Conservation (phyloP, 2,329 filamentous ascomycete genomes). For the Parafenestella ontariensis region DNA sequence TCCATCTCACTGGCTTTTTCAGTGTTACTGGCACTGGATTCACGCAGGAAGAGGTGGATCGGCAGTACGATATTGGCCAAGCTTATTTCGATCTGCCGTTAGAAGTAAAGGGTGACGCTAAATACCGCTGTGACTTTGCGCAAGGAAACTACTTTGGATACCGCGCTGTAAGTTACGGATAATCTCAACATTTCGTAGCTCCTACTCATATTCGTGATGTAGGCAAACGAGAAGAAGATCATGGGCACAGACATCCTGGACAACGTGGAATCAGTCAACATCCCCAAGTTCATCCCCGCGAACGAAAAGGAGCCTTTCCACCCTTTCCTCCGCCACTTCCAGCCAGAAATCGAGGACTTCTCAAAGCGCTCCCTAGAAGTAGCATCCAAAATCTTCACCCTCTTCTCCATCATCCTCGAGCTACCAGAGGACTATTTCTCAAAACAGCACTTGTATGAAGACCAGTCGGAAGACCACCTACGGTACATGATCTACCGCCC, state of each 20-base stretch:
- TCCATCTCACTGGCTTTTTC: constrained; percentile 42
- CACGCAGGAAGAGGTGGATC: constrained; percentile 37
- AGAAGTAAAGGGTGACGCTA: constrained; percentile 36
- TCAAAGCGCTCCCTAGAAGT: constrained; percentile 32
- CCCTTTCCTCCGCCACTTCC: constrained; percentile 34
- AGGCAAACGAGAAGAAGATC: constrained; percentile 40
- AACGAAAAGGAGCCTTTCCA: constrained; percentile 36
- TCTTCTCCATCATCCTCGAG: constrained; percentile 51
- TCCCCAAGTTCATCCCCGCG: constrained; percentile 40
- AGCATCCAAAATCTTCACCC: constrained; percentile 47
- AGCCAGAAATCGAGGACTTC: constrained; percentile 37
- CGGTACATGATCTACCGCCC: constrained; percentile 55
- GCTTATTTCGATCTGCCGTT: constrained; percentile 40
- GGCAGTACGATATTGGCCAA: constrained; percentile 43
- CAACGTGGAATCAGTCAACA: constrained; percentile 42
- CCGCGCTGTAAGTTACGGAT: constrained; percentile 24
- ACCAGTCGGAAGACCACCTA: constrained; percentile 49
- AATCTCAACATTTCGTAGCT: neutral
- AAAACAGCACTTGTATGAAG: constrained; percentile 45
- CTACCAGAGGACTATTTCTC: constrained; percentile 49
- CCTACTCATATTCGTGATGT: neutral
- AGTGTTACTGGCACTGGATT: constrained; percentile 40
- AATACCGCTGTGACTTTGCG: constrained; percentile 39
- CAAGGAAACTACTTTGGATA: constrained; percentile 44
- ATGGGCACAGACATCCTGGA: constrained; percentile 43